Percentiles rank a stretch among this genome's conserved stretches.
Conservation (phyloP, 1,284 basidiomycete genomes). For the Vanrija sp. region DNA sequence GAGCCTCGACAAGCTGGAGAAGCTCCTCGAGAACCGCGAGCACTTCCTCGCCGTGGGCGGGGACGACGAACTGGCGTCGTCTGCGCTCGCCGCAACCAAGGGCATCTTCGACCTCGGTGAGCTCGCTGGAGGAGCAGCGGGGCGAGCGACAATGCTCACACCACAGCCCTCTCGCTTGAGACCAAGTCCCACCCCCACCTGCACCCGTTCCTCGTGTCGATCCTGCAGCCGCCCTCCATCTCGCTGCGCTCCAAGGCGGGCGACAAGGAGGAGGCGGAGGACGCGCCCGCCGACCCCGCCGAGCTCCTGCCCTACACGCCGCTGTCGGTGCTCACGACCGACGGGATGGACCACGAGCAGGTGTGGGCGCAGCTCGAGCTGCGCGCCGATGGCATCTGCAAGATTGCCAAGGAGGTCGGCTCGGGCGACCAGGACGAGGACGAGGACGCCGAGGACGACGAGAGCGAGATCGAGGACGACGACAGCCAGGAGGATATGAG, state of each 20-base stretch:
- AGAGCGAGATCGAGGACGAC: constrained; percentile 24
- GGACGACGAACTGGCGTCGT: constrained; percentile 57
- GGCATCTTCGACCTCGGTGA: constrained; percentile 75
- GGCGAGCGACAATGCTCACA: not conserved
- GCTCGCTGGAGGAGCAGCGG: constrained; percentile 25
- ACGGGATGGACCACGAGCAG: constrained; percentile 84
- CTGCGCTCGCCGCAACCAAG: constrained; percentile 67
- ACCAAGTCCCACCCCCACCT: constrained; percentile 62
- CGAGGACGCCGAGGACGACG: constrained; percentile 33
- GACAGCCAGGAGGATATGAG: constrained; percentile 39
- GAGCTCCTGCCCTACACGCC: constrained; percentile 65
- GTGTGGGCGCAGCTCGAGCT: constrained; percentile 91
- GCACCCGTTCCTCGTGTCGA: constrained; percentile 62
- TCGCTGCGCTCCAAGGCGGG: constrained; percentile 42
- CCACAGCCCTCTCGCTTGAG: constrained; percentile 62
- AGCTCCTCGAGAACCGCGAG: constrained; percentile 8
- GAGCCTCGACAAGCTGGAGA: constrained; percentile 6
- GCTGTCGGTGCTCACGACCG: constrained; percentile 66
- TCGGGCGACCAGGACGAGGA: constrained; percentile 28
- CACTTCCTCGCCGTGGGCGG: constrained; percentile 50
- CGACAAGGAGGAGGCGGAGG: constrained; percentile 12
- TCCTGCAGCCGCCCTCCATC: constrained; percentile 59
- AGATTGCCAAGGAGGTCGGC: constrained; percentile 43
- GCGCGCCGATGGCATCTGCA: constrained; percentile 55
- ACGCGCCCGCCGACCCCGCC: constrained; percentile 38